Base-by-base conservation (phyloP, 345 rosid species). In the Gynandropsis gynandra region DNA sequence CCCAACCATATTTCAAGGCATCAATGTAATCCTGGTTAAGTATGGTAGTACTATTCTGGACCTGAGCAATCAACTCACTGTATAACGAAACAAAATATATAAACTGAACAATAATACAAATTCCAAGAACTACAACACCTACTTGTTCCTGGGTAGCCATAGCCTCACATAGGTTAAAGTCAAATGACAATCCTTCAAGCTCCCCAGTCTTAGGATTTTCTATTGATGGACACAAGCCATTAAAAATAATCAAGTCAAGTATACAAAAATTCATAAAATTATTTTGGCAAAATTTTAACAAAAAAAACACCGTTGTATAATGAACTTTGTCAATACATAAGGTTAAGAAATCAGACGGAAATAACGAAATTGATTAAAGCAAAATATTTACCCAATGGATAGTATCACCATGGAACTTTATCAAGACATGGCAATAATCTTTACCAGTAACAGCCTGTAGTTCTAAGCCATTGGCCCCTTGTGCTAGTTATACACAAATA, bases 1-100 rank as follows among this genome's bases (percentile, higher is more conserved):
- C 83, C 99, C 97, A 93, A 50, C 92, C 99, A 71, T 81, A 81
- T 31, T 92, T 94, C 44, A 88, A 72, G 71, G 94, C 80, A 72
- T 83, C 92, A 63, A 88, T 83, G 72, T 73, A 93, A 54, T 93
- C 95, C 82, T 65, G 78, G n/a, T 95, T 85, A 54, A 93, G 90
- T 68, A 88, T 75, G 0, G 94, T 93, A 41, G 94, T 79, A 60
- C 89, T 93, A 73, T 85, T 85, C 66, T 89, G 73, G 66, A 85
- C 94, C 94, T 88, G 80, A 65, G 44, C 61, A 83, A 74, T 56
- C 59, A 78, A 71, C 72, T 72, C 68, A 60, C 69, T 63, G 47
- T 50, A 72, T 68, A 77, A 68, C 44, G 47, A 69, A 46, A 41
- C 13, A 20, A 66, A 34, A 29, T 18, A 34, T 42, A 47, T 18